Evolutionary conservation across 495 filamentous ascomycete species (phyloP).

Genomic region (Annulohypoxylon bovei): DNA sequence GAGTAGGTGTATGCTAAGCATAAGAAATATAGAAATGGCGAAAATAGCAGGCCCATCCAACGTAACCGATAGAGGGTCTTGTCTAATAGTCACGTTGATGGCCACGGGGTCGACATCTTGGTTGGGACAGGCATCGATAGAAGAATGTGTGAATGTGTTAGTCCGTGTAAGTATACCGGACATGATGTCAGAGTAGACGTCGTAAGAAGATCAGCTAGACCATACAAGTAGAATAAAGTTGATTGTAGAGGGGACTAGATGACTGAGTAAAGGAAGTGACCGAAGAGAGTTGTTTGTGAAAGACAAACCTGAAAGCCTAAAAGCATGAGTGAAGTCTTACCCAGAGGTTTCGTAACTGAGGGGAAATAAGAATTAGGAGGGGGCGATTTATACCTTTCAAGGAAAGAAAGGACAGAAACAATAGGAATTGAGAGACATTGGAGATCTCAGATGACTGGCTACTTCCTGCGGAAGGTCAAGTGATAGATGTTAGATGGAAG

Average conservation of each 20-base stretch:
- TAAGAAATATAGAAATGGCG: constrained; percentile 53
- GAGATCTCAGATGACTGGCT: constrained; percentile 16
- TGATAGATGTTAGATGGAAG: constrained; percentile 17
- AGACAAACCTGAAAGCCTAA: constrained; percentile 25
- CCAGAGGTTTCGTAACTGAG: background rate
- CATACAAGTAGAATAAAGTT: constrained; percentile 10
- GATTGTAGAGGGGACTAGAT: background rate
- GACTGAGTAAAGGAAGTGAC: background rate
- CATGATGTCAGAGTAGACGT: constrained; percentile 38
- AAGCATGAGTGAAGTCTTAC: constrained; percentile 17
- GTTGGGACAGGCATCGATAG: constrained; percentile 18
- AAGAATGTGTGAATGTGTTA: constrained; percentile 13
- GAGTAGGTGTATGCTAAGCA: constrained; percentile 60
- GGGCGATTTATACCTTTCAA: constrained; percentile 24
- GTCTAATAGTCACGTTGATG: constrained; percentile 56
- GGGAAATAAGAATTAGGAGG: background rate
- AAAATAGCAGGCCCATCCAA: constrained; percentile 58
- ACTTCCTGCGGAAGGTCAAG: constrained; percentile 13
- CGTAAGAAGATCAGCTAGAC: constrained; percentile 2
- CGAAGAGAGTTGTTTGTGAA: background rate
- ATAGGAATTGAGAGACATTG: constrained; percentile 6
- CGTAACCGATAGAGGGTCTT: constrained; percentile 60
- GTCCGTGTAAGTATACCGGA: constrained; percentile 30
- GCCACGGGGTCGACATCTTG: constrained; percentile 29
- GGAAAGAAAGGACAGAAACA: constrained; percentile 8